Conservation (phyloP, 768 basidiomycete species). For the Serendipita vermifera region DNA sequence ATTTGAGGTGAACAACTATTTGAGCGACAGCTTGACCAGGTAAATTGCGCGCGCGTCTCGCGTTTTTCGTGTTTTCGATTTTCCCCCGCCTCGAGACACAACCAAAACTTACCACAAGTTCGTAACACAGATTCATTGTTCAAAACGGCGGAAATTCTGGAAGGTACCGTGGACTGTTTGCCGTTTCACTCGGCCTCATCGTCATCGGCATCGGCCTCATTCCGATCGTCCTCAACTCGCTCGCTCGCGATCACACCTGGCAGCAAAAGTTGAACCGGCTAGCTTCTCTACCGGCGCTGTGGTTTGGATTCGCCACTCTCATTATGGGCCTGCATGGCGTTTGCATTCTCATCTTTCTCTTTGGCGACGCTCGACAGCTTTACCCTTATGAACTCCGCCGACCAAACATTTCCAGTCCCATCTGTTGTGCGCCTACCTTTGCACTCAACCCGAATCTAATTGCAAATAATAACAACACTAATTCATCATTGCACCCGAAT, state of each 20-base stretch:
- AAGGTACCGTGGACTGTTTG: conserved; percentile 14
- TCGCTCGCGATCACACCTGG: conserved; percentile 1
- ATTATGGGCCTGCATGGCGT: conserved; percentile 17
- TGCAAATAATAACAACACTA: background rate
- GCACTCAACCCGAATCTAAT: background rate
- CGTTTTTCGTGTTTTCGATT: background rate
- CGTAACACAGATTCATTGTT: conserved; percentile 11
- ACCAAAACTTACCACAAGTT: too few relatives aligned
- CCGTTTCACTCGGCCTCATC: conserved; percentile 14
- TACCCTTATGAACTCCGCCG: conserved; percentile 16
- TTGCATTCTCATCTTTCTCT: conserved; percentile 18
- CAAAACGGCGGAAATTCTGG: conserved; percentile 15
- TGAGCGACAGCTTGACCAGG: conserved; percentile 13
- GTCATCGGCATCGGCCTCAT: conserved; percentile 14
- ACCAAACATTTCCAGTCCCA: conserved; percentile 9
- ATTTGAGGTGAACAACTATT: conserved; percentile 13
- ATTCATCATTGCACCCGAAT: too few relatives aligned
- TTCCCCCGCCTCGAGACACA: background rate
- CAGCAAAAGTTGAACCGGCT: background rate
- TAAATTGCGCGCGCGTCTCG: conserved; percentile 4
- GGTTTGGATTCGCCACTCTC: conserved; percentile 16
- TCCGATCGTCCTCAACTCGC: conserved; percentile 14
- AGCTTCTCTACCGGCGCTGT: conserved; percentile 16
- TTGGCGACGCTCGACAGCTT: conserved; percentile 18
- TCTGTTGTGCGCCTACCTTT: background rate